These are phyloP conservation scores for Phragmites australis DNA, from an alignment of 176 grass and related monocot genomes.

Conservation along the genomic window DNA sequence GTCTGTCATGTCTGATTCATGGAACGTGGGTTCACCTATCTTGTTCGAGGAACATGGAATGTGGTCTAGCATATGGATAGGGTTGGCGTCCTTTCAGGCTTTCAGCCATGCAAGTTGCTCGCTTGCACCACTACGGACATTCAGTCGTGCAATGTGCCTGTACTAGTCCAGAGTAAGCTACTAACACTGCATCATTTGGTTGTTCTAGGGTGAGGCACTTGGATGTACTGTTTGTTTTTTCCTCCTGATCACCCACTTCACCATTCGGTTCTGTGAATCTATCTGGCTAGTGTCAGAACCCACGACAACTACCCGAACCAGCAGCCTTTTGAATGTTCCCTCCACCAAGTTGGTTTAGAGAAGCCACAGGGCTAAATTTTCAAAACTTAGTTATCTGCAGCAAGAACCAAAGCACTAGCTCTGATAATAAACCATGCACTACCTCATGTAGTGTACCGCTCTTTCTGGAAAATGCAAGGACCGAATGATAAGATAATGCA, in stretches of 20 bases:
- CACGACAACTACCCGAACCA: not conserved
- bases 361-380: not conserved
- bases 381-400: not conserved
- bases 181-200: not conserved
- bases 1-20: not conserved
- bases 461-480: not conserved
- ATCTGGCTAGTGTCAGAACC: not conserved
- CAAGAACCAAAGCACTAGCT: not conserved
- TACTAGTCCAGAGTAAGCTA: not conserved
- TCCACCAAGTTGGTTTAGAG: not conserved
- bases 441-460: not conserved
- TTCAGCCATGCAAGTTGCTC: not conserved
- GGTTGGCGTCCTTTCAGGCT: too few relatives aligned
- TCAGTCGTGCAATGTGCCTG: not conserved
- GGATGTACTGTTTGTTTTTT: not conserved
- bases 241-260: not conserved
- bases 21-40: not conserved
- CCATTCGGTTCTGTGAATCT: slow-evolving; percentile 28
- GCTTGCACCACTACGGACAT: not conserved
- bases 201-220: slow-evolving; percentile 2
- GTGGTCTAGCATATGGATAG: not conserved
- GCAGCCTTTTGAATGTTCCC: not conserved
- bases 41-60: slow-evolving; percentile 3
- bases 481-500: not conserved
- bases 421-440: not conserved